Conservation (phyloP, 2,329 filamentous ascomycete species). For the Xylariaceae sp. region DNA sequence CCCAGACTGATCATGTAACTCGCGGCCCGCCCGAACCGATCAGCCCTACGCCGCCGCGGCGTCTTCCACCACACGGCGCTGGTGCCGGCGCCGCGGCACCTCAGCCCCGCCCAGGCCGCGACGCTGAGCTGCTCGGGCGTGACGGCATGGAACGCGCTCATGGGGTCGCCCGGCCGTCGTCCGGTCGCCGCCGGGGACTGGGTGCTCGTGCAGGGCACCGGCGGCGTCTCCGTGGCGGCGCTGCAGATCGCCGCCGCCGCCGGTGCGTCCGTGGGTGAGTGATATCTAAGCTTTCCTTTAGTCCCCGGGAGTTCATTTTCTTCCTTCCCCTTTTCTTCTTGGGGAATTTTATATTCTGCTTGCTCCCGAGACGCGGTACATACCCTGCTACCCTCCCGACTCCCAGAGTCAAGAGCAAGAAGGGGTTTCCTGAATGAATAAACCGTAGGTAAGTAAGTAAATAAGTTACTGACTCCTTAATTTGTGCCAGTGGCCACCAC, state of each 20-base stretch:
- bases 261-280: conserved; percentile 45
- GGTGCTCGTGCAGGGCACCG: conserved; percentile 32
- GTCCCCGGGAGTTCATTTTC: too few species aligned
- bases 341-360: too few species aligned
- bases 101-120: conserved; percentile 24
- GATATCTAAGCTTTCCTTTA: too few species aligned
- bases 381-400: too few species aligned
- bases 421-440: too few species aligned
- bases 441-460: too few species aligned
- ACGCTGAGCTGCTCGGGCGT: conserved; percentile 41
- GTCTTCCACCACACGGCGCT: conserved; percentile 37
- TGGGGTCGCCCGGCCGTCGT: conserved; percentile 33
- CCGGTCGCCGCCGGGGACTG: conserved; percentile 29
- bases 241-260: conserved; percentile 36
- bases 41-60: conserved; percentile 39
- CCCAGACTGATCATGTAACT: too few species aligned
- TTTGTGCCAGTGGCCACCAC: conserved; percentile 58
- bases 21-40: too few species aligned
- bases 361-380: too few species aligned
- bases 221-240: conserved; percentile 30
- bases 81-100: conserved; percentile 26
- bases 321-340: too few species aligned
- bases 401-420: too few species aligned
- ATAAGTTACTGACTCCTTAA: too few species aligned
- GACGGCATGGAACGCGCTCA: conserved; percentile 46